Conservation (phyloP, 148 eudicot species). For the Vaccinium vitisidaea region DNA sequence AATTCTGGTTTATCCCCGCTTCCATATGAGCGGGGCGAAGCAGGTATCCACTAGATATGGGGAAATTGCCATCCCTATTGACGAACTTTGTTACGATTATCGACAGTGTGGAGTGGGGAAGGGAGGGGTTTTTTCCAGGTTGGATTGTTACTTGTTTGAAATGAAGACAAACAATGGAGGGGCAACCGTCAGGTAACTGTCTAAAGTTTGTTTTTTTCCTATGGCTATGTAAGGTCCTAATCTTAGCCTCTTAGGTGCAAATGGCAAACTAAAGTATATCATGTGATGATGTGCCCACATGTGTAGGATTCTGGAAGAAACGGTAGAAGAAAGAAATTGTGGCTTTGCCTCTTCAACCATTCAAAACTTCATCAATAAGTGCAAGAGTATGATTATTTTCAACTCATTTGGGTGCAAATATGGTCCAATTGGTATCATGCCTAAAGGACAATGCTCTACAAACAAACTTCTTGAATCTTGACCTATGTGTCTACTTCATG, state of each 20-base stretch:
- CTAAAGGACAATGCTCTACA: background rate
- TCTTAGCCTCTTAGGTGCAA: background rate
- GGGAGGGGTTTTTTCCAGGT: background rate
- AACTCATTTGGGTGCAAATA: background rate
- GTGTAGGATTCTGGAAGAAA: constrained; percentile 3
- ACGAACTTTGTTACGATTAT: background rate
- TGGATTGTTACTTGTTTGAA: background rate
- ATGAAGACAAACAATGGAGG: constrained; percentile 5
- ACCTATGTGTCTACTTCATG: background rate
- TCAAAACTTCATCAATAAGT: background rate
- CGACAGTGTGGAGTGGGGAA: background rate
- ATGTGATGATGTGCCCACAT: constrained; percentile 12
- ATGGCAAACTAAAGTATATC: background rate
- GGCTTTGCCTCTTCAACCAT: background rate
- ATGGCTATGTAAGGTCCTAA: constrained; percentile 4
- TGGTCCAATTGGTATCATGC: background rate
- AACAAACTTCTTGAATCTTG: background rate
- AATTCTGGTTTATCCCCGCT: no score
- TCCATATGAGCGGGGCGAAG: no score
- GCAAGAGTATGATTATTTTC: background rate
- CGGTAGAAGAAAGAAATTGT: background rate
- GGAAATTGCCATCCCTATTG: no score
- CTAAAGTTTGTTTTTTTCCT: background rate
- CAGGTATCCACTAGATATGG: no score
- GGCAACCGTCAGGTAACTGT: background rate